Evolutionary conservation across 495 filamentous ascomycete genomes (phyloP), one percentile per base, ranked within the genome.

Genomic region (Clohesyomyces aquaticus): DNA sequence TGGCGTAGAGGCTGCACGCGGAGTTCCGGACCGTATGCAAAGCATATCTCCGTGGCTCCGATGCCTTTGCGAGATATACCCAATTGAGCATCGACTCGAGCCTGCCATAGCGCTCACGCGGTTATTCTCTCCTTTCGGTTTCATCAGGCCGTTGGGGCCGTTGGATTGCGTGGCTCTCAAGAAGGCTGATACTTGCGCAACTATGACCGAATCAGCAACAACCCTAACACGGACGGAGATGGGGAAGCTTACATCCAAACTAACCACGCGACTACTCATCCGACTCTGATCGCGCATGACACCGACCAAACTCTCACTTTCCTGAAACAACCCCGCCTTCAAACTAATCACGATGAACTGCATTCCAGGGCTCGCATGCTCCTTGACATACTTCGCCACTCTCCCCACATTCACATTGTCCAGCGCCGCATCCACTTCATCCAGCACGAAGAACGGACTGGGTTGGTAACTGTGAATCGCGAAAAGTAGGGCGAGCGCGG

Each of bases 341-440:
- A 98, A 80, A 77, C 83, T 88, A 74, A 99, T 98, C 50, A 99
- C 95, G 64, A 99, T 93, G 71, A 99, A 99, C 80, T 99, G 94
- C 89, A 97, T 96, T 3, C 94, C 94, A 4, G 95, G 94, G 4
- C 91, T 90, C 0, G 94, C 91, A 75, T 97, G 93, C 68, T 92
- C 90, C 25, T 88, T 85, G 61, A 99, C 95, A 72, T 98, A 98
- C 72, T 91, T 91, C 66, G 90, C 91, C 77, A 99, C 93, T 71
- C 93, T 91, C 55, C 91, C 87, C 19, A 97, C 92, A 71, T 99
- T 98, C 52, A 91, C 92, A 74, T 94, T 95, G 72, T 99, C 94
- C 14, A 99, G 87, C 23, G 94, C 95, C 25, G 94, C 94, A 71
- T 99, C 94, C 28, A 99, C 93, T 76, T 99, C 94, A 76, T 99